phyloP scores from a whole-genome alignment of 345 rosid species.

The Ceriops zippeliana region DNA sequence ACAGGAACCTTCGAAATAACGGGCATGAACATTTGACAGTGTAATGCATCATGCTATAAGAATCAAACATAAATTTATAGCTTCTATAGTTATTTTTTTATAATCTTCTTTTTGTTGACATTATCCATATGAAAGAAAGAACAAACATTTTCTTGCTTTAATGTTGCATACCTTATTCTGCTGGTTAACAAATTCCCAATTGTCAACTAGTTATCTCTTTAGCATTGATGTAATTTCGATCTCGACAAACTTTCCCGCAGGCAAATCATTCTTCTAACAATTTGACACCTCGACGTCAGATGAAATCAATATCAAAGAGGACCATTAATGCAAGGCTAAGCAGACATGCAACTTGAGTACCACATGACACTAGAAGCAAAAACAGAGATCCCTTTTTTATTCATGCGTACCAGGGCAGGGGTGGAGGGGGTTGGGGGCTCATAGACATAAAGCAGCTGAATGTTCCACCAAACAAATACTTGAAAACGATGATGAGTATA shows the following conservation, averaged over 20 bases:
- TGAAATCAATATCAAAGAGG: not conserved
- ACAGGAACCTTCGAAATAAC: not conserved
- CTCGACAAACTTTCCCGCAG: constrained; percentile 64
- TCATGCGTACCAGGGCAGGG: too few relatives aligned
- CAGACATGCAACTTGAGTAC: not conserved
- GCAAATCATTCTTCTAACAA: constrained; percentile 24
- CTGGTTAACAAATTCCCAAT: constrained; percentile 70
- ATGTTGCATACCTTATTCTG: constrained; percentile 65
- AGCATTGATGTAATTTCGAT: constrained; percentile 75
- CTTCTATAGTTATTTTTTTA: not conserved
- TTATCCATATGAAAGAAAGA: not conserved
- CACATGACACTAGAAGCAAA: too few relatives aligned
- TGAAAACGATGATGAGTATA: not conserved
- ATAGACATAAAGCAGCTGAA: not conserved
- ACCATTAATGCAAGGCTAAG: not conserved
- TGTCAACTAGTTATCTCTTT: constrained; percentile 80
- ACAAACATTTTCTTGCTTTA: not conserved
- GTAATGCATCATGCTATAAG: not conserved
- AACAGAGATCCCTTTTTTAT: too few relatives aligned
- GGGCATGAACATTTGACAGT: not conserved
- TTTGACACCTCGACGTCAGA: constrained; percentile 1
- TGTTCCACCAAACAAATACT: not conserved
- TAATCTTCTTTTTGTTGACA: too few relatives aligned
- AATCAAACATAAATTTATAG: constrained; percentile 4
- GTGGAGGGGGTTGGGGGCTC: too few relatives aligned